Percentiles rank a stretch among this genome's conserved stretches.
These are phyloP conservation scores for Canariomyces notabilis DNA, from an alignment of 2,329 filamentous ascomycete genomes.

Conservation along the genomic window DNA sequence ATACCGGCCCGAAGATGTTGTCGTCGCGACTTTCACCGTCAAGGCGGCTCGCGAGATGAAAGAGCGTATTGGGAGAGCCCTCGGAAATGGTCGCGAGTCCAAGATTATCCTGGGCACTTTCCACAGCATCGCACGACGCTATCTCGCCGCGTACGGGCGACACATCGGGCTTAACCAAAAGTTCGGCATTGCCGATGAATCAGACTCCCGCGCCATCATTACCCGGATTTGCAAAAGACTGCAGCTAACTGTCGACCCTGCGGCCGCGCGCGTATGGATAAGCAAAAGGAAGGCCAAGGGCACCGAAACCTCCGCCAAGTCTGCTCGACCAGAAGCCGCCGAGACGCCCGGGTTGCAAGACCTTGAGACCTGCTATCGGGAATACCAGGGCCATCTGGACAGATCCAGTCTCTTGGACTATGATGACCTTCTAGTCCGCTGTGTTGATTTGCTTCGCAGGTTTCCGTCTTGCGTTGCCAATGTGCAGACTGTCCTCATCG, in stretches of 20 bases:
- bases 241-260: constrained; percentile 62
- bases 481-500: constrained; percentile 84
- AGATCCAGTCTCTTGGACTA: constrained; percentile 85
- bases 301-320: constrained; percentile 31
- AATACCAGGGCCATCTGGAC: constrained; percentile 72
- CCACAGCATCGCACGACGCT: constrained; percentile 84
- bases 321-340: constrained; percentile 37
- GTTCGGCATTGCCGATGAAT: constrained; percentile 86
- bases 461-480: constrained; percentile 81
- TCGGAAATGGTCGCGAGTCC: constrained; percentile 71
- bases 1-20: constrained; percentile 76
- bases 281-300: constrained; percentile 60
- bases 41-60: constrained; percentile 95
- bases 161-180: constrained; percentile 75
- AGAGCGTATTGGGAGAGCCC: constrained; percentile 70
- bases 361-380: constrained; percentile 62
- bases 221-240: constrained; percentile 77
- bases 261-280: constrained; percentile 69
- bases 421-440: constrained; percentile 83
- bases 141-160: constrained; percentile 77
- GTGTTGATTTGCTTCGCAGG: constrained; percentile 68
- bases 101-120: constrained; percentile 88
- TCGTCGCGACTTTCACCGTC: constrained; percentile 95
- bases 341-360: constrained; percentile 43
- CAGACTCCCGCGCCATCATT: constrained; percentile 74